Base-by-base conservation (phyloP, 116 monocot species). In the Posidonia oceanica region DNA sequence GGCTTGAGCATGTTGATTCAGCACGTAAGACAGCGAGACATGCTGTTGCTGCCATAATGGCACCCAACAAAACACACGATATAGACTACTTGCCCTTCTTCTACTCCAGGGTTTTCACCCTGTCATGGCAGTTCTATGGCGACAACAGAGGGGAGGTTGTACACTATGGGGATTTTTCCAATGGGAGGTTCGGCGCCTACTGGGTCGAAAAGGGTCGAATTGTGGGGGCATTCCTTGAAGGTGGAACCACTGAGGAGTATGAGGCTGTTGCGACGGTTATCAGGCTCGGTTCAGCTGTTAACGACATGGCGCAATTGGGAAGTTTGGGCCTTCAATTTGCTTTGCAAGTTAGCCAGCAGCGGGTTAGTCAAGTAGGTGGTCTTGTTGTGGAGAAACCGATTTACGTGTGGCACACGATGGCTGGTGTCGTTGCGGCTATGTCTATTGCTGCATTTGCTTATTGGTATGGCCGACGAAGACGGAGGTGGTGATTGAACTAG, bases 51-150 rank as follows among this genome's bases (percentile, higher is more conserved):
- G 78, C 88, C 39, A 85, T 90, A 14, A 76, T 87, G 78, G 40
- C 64, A 3, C 71, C 83, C 1, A 64, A 76, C 5, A 78, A 64
- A 37, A 83, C 82, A 13, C 72, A 72, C 4, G 86, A 94, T 68
- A 55, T 94, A n/a, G 86, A 94, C 58, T 84, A 90, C 67, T 36
- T 94, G 42, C 94, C 94, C 8, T 94, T 90, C 79, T 94, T 94
- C 55, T 94, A 94, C 80, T 94, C 94, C n/a, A 75, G 94, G 74
- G 94, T 94, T 14, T 94, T 94, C 76, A 71, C 80, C 15, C 75
- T 90, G 7, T 90, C 91, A 1, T 94, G 94, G 94, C 88, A 88
- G 70, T 94, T 94, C 66, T 94, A 90, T 52, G 94, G 94, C 37
- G 94, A 94, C 39, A 94, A 88, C 59, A 69, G 74, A 38, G 94